Evolutionary conservation across 257 asterid species (phyloP), one percentile per base, ranked within the genome.

Genomic region (Linderniella brevidens): DNA sequence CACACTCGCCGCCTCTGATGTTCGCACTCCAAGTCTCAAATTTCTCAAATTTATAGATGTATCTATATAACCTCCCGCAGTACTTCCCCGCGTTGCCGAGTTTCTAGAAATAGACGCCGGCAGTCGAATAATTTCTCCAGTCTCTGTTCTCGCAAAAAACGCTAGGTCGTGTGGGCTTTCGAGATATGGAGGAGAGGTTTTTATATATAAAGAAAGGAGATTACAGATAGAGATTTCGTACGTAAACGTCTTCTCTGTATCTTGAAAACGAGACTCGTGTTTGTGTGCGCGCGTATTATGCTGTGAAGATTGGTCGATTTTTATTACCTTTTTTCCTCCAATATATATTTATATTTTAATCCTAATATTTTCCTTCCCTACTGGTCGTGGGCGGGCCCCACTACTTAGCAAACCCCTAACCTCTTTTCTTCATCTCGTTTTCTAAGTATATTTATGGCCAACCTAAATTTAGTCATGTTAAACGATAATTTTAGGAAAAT

Each of bases 141-240:
- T 41, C 55, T 47, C 53, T 25, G 32, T 25, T 25, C 36, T 49
- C 48, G 13, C 46, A 41, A 7, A 5, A 43, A n/a, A 13, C 17
- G 0, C 11, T 14, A 43, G 18, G 48, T 14, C 32, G 6, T 25
- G 32, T 25, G 32, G 32, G 32, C 32, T 25, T 25, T 25, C 32
- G 32, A 25, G 48, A 11, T 15, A 43, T 2, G 14, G 3, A 43
- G 48, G 18, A 43, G 61, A 58, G 59, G 16, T 42, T 2, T 59
- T 41, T 47, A 8, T 45, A 55, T 46, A 46, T 48, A 35, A 41
- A 35, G 50, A 35, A 40, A 37, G 58, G 62, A 56, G 61, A 57
- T 45, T 57, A 68, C 19, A 13, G 14, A 43, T 13, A 46, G 52
- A 61, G 51, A 65, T 47, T 50, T 61, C 58, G 65, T 58, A 58